These are phyloP conservation scores for Aureobasidium zeae DNA, from an alignment of 2,329 filamentous ascomycete species.

Conservation along the genomic window DNA sequence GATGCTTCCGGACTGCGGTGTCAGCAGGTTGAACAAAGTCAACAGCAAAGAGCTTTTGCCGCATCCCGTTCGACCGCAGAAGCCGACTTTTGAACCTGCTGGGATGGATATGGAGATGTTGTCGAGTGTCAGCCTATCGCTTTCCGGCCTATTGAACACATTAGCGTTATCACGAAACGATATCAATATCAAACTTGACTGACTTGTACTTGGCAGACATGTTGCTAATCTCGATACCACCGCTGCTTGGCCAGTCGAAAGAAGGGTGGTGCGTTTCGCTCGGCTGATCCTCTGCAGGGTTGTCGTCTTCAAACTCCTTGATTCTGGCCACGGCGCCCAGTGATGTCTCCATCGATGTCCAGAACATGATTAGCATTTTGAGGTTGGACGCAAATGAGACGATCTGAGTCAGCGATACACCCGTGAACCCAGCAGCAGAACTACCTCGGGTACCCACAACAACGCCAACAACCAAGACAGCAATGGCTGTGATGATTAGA, in stretches of 20 bases:
- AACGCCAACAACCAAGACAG: slow-evolving; percentile 29
- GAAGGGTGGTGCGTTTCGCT: slow-evolving; percentile 41
- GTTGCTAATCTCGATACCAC: slow-evolving; percentile 60
- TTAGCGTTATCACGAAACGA: neutral
- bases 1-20: slow-evolving; percentile 37
- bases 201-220: slow-evolving; percentile 33
- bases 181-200: slow-evolving; percentile 17
- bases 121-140: slow-evolving; percentile 27
- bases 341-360: slow-evolving; percentile 48
- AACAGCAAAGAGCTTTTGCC: slow-evolving; percentile 45
- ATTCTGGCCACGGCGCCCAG: slow-evolving; percentile 48
- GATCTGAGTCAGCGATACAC: slow-evolving; percentile 43
- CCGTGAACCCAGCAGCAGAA: slow-evolving; percentile 42
- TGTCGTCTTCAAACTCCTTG: slow-evolving; percentile 34
- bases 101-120: slow-evolving; percentile 39
- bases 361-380: slow-evolving; percentile 40
- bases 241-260: slow-evolving; percentile 66
- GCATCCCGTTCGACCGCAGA: slow-evolving; percentile 47
- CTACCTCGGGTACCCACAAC: slow-evolving; percentile 29
- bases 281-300: neutral
- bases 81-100: slow-evolving; percentile 40
- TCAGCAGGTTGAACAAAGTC: slow-evolving; percentile 41
- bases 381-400: slow-evolving; percentile 44
- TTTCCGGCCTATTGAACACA: neutral
- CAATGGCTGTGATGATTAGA: slow-evolving; percentile 28